A percentile compares a stretch with the other conserved stretches of the same genome.
Evolutionary conservation across 495 filamentous ascomycete species (phyloP).

Genomic region (Neurospora intermedia): DNA sequence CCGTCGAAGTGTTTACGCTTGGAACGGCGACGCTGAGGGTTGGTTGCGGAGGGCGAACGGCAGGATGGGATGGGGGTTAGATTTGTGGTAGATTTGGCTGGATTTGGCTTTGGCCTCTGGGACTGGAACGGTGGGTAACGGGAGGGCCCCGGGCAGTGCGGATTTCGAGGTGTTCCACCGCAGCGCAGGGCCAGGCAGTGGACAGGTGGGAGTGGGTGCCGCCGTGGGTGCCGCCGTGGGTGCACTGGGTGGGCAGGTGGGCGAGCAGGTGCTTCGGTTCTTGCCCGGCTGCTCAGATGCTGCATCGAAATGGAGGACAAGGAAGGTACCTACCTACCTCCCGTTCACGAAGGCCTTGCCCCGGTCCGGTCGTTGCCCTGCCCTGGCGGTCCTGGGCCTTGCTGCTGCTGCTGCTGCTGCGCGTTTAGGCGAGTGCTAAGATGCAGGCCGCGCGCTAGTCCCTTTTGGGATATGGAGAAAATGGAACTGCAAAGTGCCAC

Average conservation of each 20-base stretch:
- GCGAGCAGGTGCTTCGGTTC: background rate
- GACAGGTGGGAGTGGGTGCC: background rate
- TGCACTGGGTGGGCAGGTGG: background rate
- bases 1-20: background rate
- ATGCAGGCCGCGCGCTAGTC: slow-evolving; percentile 18
- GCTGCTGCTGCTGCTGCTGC: slow-evolving; percentile 14
- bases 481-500: background rate
- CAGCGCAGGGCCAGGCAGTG: background rate
- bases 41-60: background rate
- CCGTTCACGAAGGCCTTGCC: background rate
- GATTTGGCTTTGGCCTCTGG: background rate
- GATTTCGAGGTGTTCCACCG: background rate
- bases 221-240: background rate
- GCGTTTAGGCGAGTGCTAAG: slow-evolving; percentile 27
- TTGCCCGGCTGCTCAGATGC: background rate
- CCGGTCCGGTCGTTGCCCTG: background rate
- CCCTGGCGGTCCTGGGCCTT: background rate
- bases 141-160: background rate
- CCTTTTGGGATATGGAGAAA: background rate
- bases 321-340: background rate
- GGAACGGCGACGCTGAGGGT: background rate
- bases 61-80: background rate
- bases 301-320: background rate
- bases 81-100: background rate
- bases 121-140: background rate